A percentile compares a stretch with the other conserved stretches of the same genome.
phyloP scores from a whole-genome alignment of 106 monocot species.

The Allium sativum region DNA sequence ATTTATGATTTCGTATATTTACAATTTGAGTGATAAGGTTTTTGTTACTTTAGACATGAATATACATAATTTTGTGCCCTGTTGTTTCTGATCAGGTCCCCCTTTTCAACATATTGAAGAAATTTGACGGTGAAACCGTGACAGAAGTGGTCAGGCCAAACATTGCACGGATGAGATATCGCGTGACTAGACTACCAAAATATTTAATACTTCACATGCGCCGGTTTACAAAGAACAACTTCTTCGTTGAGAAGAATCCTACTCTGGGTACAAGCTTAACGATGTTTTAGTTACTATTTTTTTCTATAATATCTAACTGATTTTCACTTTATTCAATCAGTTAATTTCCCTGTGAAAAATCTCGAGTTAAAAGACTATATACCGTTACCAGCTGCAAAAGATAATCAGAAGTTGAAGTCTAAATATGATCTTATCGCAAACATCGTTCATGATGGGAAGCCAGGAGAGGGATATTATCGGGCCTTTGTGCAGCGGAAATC shows the following conservation, averaged over 20 bases:
- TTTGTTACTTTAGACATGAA: neutral
- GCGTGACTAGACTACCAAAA: constrained; percentile 79
- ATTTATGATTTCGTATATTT: neutral
- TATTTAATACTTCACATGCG: constrained; percentile 98
- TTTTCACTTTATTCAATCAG: constrained; percentile 18
- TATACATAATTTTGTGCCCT: neutral
- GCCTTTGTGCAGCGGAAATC: constrained; percentile 90
- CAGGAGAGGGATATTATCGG: constrained; percentile 84
- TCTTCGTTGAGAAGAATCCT: constrained; percentile 86
- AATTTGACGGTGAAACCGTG: constrained; percentile 93
- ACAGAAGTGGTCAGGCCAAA: constrained; percentile 96
- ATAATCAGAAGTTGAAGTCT: constrained; percentile 57
- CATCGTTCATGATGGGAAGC: constrained; percentile 98
- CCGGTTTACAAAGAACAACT: constrained; percentile 95
- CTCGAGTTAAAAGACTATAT: constrained; percentile 98
- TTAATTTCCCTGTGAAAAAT: constrained; percentile 98
- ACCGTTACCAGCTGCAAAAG: constrained; percentile 59
- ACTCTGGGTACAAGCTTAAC: too few relatives aligned
- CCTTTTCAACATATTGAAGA: constrained; percentile 95
- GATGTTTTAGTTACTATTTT: too few relatives aligned
- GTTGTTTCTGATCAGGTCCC: constrained; percentile 47
- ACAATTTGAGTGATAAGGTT: neutral
- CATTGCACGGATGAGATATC: constrained; percentile 94
- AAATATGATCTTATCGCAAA: constrained; percentile 98
- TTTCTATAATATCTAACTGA: neutral